phyloP scores from a whole-genome alignment of 1,139 yeast genomes.

The Hanseniaspora gamundiae region DNA sequence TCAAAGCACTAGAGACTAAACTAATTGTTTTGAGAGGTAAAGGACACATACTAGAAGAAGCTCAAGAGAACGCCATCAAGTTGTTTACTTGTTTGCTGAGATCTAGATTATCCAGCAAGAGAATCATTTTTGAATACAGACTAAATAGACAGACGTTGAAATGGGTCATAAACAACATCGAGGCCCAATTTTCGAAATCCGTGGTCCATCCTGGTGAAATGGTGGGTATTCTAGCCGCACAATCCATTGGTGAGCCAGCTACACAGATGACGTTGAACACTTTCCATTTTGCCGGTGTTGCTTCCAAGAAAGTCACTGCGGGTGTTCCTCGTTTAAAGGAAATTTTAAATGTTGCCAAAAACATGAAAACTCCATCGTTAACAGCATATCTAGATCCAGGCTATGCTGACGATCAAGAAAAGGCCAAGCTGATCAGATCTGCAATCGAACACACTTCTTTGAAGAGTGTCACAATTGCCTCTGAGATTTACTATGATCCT shows the following conservation, averaged over 20 bases:
- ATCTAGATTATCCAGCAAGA: constrained; percentile 81
- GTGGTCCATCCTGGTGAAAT: constrained; percentile 97
- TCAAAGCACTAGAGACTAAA: constrained; percentile 54
- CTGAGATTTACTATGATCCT: constrained; percentile 95
- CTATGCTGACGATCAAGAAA: constrained; percentile 77
- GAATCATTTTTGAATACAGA: constrained; percentile 84
- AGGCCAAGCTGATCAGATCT: constrained; percentile 89
- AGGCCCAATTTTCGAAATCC: constrained; percentile 84
- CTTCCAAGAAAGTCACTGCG: constrained; percentile 94
- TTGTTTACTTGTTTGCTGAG: constrained; percentile 85
- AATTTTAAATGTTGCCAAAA: constrained; percentile 95
- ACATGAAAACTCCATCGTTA: constrained; percentile 95
- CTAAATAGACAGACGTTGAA: constrained; percentile 79
- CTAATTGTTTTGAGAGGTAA: constrained; percentile 77
- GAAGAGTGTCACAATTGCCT: constrained; percentile 91
- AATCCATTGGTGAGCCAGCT: constrained; percentile 99
- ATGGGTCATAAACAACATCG: constrained; percentile 93
- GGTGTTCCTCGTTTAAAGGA: constrained; percentile 99
- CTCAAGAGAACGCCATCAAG: constrained; percentile 85
- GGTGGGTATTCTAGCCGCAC: constrained; percentile 99
- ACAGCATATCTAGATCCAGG: constrained; percentile 79
- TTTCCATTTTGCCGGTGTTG: constrained; percentile 99
- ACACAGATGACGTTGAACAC: constrained; percentile 99
- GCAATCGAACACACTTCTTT: constrained; percentile 94
- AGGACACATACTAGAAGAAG: constrained; percentile 61